Evolutionary conservation across 1,139 yeast genomes (phyloP).

Genomic region (Blastobotrys capitulatus): DNA sequence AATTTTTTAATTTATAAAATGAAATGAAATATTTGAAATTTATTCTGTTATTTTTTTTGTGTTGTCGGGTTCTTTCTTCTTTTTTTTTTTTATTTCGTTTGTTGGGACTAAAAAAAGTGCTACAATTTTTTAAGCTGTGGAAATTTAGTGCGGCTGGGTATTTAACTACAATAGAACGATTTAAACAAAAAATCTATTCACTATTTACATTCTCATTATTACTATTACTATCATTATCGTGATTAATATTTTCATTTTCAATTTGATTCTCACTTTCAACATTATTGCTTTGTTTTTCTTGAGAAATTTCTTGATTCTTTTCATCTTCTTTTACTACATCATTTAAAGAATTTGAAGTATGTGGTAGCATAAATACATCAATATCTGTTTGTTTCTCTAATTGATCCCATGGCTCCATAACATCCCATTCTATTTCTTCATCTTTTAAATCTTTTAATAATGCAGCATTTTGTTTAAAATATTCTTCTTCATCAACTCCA

Average conservation of each 20-base stretch:
- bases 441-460: conserved; percentile 13
- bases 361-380: conserved; percentile 26
- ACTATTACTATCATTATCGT: too few relatives aligned
- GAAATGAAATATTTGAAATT: too few relatives aligned
- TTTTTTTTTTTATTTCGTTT: too few relatives aligned
- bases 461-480: conserved; percentile 8
- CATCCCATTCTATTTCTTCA: conserved; percentile 25
- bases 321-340: not conserved
- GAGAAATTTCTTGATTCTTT: not conserved
- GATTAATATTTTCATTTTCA: not conserved
- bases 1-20: too few relatives aligned
- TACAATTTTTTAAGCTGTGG: too few relatives aligned
- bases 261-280: not conserved
- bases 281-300: not conserved
- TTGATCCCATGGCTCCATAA: conserved; percentile 26
- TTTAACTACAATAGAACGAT: too few relatives aligned
- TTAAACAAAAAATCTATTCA: too few relatives aligned
- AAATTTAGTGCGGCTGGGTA: too few relatives aligned
- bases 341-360: conserved; percentile 9
- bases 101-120: too few relatives aligned
- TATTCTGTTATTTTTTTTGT: too few relatives aligned
- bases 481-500: conserved; percentile 13
- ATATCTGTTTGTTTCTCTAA: conserved; percentile 26
- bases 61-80: too few relatives aligned
- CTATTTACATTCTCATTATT: too few relatives aligned